A percentile compares a stretch with the other conserved stretches of the same genome.
These are phyloP conservation scores for Tilletia setariae DNA, from an alignment of 1,284 basidiomycete species.

Conservation along the genomic window DNA sequence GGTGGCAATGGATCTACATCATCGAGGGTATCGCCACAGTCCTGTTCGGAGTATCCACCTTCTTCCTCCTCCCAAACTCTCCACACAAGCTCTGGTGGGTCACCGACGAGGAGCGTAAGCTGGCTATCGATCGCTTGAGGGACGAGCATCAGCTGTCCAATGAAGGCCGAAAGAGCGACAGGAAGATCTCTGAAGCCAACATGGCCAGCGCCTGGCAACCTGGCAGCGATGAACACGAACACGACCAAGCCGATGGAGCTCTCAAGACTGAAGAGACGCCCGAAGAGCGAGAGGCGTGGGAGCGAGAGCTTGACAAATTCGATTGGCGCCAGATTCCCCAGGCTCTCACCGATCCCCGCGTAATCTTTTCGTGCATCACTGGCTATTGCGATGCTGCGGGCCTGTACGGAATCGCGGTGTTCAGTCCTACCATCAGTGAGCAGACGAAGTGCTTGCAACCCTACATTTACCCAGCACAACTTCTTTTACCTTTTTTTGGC, in stretches of 20 bases:
- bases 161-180: neutral
- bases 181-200: neutral
- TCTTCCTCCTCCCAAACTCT: constrained; percentile 40
- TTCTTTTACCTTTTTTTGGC: neutral
- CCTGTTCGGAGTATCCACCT: constrained; percentile 33
- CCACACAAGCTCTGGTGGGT: constrained; percentile 37
- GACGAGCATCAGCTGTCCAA: neutral
- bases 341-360: constrained; percentile 35
- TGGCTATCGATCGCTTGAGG: constrained; percentile 31
- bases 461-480: neutral
- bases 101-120: constrained; percentile 29
- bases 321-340: constrained; percentile 30
- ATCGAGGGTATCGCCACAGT: constrained; percentile 46
- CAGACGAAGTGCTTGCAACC: neutral
- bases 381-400: constrained; percentile 37
- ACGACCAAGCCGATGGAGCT: neutral
- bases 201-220: neutral
- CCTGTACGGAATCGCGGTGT: constrained; percentile 43
- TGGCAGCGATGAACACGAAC: neutral
- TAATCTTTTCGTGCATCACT: constrained; percentile 29
- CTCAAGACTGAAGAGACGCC: neutral
- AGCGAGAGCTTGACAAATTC: constrained; percentile 16
- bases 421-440: constrained; percentile 42
- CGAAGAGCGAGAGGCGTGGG: constrained; percentile 13
- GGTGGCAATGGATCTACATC: constrained; percentile 48